Evolutionary conservation across 2,329 filamentous ascomycete genomes (phyloP), one percentile per base, ranked within the genome.

Genomic region (Cadophora luteo-olivacea): DNA sequence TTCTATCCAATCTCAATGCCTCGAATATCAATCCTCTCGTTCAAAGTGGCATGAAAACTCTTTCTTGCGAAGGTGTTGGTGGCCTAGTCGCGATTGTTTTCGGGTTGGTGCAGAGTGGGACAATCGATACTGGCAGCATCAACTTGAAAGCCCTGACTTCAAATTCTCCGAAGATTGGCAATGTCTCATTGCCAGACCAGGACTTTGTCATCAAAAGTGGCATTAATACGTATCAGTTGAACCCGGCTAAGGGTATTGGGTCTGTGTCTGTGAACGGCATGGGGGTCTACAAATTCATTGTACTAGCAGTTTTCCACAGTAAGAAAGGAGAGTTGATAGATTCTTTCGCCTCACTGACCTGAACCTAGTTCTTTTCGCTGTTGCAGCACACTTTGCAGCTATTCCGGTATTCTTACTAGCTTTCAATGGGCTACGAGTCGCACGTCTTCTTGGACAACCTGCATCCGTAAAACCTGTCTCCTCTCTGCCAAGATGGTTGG

Each of bases 41-140:
- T 0, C 79, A 81, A 65, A 74, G 71, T 4, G 75, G 73, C 19
- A 63, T 79, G 16, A 74, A 80, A 25, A 66, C 74, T 0, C 72
- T 81, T 14, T 76, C 72, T 0, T 80, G 78, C 57, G 72, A 78
- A 67, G 79, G 79, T 12, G 66, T 81, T 5, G 79, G 77, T 6
- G 79, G 79, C 1, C 9, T 80, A 7, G 67, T 71, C 0, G 76
- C 78, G 11, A 57, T 80, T 9, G 45, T 65, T 4, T 25, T 73
- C 0, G 78, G 79, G 1, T 66, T 80, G 3, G 41, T 71, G 22
- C 67, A 68, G 25, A 75, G 75, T 68, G 73, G 74, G 54, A 72
- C 73, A 11, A 66, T 77, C 1, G 45, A 71, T 0, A 7, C 72
- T 4, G 69, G 72, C 24, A 58, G n/a, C 9, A 19, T 52, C 8